Evolutionary conservation across 768 basidiomycete species (phyloP).

Genomic region (Russula emetica): DNA sequence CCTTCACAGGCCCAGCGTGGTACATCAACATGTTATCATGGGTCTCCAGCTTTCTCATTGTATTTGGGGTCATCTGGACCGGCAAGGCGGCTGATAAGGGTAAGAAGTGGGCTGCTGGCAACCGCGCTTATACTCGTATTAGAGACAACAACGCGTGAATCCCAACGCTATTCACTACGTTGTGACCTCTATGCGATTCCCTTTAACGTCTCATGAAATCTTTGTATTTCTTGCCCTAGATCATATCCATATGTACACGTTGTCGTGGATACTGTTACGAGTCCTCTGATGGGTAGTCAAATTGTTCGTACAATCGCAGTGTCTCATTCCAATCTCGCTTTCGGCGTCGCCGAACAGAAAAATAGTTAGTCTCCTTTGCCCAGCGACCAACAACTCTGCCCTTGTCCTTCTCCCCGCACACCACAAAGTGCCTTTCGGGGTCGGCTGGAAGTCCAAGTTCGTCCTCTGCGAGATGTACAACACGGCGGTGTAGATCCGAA

Average conservation of each 20-base stretch:
- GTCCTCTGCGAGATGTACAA: slow-evolving; percentile 59
- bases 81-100: slow-evolving; percentile 60
- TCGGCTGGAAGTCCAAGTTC: slow-evolving; percentile 59
- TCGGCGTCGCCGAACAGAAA: slow-evolving; percentile 69
- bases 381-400: slow-evolving; percentile 62
- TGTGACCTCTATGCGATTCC: neutral
- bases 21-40: slow-evolving; percentile 58
- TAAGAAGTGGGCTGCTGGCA: slow-evolving; percentile 72
- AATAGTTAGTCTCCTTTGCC: slow-evolving; percentile 72
- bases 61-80: slow-evolving; percentile 52
- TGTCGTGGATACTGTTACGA: slow-evolving; percentile 21
- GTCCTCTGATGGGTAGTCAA: slow-evolving; percentile 70
- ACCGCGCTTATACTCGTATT: slow-evolving; percentile 53
- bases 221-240: slow-evolving; percentile 2
- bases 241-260: slow-evolving; percentile 15
- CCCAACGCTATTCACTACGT: neutral
- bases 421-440: slow-evolving; percentile 62
- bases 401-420: slow-evolving; percentile 60
- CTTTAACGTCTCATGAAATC: neutral
- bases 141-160: slow-evolving; percentile 22
- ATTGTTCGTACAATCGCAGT: slow-evolving; percentile 71
- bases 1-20: slow-evolving; percentile 53
- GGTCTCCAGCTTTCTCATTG: slow-evolving; percentile 51
- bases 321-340: slow-evolving; percentile 92
- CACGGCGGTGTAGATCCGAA: slow-evolving; percentile 53